These are phyloP conservation scores for Pythium myriotylum DNA, from an alignment of 352 stramenopile genomes.

Conservation along the genomic window DNA sequence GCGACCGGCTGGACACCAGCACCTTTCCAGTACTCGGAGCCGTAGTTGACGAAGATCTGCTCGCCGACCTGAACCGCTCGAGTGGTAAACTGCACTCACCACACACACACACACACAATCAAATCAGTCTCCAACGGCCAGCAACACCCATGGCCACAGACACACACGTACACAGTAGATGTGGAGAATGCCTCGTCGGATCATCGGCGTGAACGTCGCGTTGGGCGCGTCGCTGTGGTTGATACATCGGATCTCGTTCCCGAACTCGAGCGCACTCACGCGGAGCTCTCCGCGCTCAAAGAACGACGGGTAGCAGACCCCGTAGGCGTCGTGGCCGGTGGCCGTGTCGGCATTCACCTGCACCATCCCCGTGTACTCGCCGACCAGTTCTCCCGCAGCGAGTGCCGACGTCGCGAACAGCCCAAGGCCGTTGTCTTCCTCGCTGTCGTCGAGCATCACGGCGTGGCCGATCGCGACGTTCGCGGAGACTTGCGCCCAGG, in stretches of 20 bases:
- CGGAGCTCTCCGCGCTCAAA: constrained; percentile 70
- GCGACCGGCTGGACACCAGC: constrained; percentile 51
- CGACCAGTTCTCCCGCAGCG: constrained; percentile 44
- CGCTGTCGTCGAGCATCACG: constrained; percentile 34
- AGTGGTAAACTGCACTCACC: constrained; percentile 60
- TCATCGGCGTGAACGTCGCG: constrained; percentile 65
- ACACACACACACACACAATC: constrained; percentile 2
- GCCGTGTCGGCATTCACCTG: constrained; percentile 30
- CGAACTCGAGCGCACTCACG: constrained; percentile 69
- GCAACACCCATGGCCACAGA: no score
- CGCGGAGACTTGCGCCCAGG: constrained; percentile 34
- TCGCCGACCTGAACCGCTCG: constrained; percentile 42
- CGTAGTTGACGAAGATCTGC: constrained; percentile 83
- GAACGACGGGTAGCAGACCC: constrained; percentile 68
- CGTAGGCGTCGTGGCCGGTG: constrained; percentile 62
- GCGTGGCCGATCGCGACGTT: constrained; percentile 64
- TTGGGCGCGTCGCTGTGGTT: constrained; percentile 72
- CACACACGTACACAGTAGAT: constrained; percentile 69
- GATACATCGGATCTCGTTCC: constrained; percentile 79
- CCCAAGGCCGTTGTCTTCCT: constrained; percentile 52
- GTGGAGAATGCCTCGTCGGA: constrained; percentile 64
- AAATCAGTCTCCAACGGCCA: not conserved
- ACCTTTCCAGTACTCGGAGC: constrained; percentile 67
- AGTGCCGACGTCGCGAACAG: constrained; percentile 67
- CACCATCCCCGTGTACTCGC: constrained; percentile 72